Percentiles rank a stretch among this genome's conserved stretches.
These are phyloP conservation scores for Ceratocystis huliohia DNA, from an alignment of 2,329 filamentous ascomycete species.

Conservation along the genomic window DNA sequence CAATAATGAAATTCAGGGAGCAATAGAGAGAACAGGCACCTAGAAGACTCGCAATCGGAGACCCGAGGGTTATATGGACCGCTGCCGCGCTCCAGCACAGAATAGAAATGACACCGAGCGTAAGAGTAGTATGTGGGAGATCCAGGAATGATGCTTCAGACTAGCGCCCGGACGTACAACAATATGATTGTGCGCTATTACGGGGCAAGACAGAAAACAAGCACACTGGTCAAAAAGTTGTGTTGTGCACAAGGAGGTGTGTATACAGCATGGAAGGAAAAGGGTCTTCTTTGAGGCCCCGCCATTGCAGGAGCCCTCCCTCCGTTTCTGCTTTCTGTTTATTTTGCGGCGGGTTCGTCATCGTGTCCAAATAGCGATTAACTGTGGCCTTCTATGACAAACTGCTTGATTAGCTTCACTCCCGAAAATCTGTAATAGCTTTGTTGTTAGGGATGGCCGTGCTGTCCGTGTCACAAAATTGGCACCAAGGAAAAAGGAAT, in stretches of 20 bases:
- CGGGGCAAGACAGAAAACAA: background rate
- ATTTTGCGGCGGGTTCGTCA: background rate
- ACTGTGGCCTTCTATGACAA: background rate
- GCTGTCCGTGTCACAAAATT: slow-evolving; percentile 4
- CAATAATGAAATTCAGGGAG: background rate
- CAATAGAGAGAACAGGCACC: background rate
- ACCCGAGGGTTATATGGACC: background rate
- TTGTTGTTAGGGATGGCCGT: slow-evolving; percentile 7
- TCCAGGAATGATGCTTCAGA: background rate
- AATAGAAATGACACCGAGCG: background rate
- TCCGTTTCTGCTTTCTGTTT: background rate
- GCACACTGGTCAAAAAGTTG: background rate
- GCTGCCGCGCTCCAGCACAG: background rate
- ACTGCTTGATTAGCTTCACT: background rate
- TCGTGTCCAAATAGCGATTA: background rate
- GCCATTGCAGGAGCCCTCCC: too few relatives aligned
- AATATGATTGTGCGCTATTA: slow-evolving; percentile 2
- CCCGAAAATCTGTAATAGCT: background rate
- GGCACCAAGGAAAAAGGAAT: background rate
- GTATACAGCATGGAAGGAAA: background rate
- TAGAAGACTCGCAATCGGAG: background rate
- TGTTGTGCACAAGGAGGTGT: background rate
- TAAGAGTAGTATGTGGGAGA: background rate
- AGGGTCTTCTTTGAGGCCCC: slow-evolving; percentile 2
- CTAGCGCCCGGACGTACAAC: slow-evolving; percentile 3